Evolutionary conservation across 1,284 basidiomycete genomes (phyloP), one percentile per base, ranked within the genome.

Genomic region (Stereum hirsutum): DNA sequence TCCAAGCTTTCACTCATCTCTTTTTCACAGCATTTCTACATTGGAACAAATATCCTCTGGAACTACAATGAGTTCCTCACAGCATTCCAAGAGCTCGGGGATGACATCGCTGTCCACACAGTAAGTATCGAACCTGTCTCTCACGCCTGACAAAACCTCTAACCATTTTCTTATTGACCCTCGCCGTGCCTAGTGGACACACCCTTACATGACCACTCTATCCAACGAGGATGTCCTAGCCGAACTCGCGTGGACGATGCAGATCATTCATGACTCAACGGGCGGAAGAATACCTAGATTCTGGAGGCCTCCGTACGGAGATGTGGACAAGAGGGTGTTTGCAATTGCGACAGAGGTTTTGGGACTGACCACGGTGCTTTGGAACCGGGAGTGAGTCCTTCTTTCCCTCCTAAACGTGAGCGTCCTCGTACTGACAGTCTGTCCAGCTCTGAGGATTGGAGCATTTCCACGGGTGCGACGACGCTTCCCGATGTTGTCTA

Each of bases 11-110:
- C n/a, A n/a, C n/a, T n/a, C n/a, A n/a, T n/a, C n/a, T n/a, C n/a
- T n/a, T n/a, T n/a, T n/a, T n/a, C n/a, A n/a, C n/a, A n/a, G 1
- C 88, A 91, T 59, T 92, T 91, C 58, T 74, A 89, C 65, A 91
- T 93, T 52, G 89, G 89, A 23, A 53, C 67, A 26, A 81, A 88
- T 54, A 83, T 92, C 49, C 54, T 81, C 23, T 45, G 59, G 39
- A 65, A 82, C 57, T 71, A 76, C 7, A 57, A 68, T 20, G 54
- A 70, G 38, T 86, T 90, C 60, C 48, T 62, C 43, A 54, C 59
- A 11, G 75, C 76, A 2, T 78, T 74, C 54, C 57, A 65, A 31
- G 54, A 69, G 20, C 66, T 68, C 41, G 63, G 69, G n/a, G 67
- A 73, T 44, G 85, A 89, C 50, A 75, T 90, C 43, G 85, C 78